A percentile compares a stretch with the other conserved stretches of the same genome.
Conservation (phyloP, 805 yeast genomes). For the Candida sithepensis region DNA sequence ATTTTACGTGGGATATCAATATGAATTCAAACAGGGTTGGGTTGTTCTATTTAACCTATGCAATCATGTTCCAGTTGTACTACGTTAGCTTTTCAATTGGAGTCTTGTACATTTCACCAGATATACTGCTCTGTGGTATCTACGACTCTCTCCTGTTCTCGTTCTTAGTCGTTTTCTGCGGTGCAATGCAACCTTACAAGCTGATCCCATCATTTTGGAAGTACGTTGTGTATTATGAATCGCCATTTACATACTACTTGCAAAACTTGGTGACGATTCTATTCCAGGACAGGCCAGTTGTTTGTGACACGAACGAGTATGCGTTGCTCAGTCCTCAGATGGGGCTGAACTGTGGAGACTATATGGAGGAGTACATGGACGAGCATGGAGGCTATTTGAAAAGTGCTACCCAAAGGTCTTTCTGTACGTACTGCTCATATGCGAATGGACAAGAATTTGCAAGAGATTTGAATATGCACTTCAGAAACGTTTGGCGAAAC, state of each 20-base stretch:
- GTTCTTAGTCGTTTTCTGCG: constrained; percentile 34
- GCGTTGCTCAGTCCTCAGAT: constrained; percentile 37
- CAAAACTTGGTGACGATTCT: constrained; percentile 39
- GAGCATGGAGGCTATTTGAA: constrained; percentile 44
- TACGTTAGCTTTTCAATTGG: constrained; percentile 35
- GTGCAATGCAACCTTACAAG: constrained; percentile 40
- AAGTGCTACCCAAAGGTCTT: constrained; percentile 23
- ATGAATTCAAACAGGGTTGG: constrained; percentile 33
- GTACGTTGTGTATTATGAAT: constrained; percentile 38
- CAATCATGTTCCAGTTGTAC: constrained; percentile 30
- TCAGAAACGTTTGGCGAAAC: constrained; percentile 23
- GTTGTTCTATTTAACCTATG: constrained; percentile 31
- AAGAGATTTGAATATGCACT: constrained; percentile 13
- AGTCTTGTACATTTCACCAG: constrained; percentile 41
- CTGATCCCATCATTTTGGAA: constrained; percentile 49
- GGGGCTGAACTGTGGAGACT: constrained; percentile 50
- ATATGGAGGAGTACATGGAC: constrained; percentile 33
- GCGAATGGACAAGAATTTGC: constrained; percentile 20
- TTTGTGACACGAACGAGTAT: constrained; percentile 36
- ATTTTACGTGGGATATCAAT: constrained; percentile 44
- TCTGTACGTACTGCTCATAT: constrained; percentile 24
- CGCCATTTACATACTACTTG: constrained; percentile 48
- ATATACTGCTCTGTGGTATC: constrained; percentile 40
- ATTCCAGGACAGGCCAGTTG: constrained; percentile 36
- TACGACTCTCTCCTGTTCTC: constrained; percentile 36